These are phyloP conservation scores for Xylaria sp. DNA, from an alignment of 2,329 filamentous ascomycete genomes.

Conservation along the genomic window DNA sequence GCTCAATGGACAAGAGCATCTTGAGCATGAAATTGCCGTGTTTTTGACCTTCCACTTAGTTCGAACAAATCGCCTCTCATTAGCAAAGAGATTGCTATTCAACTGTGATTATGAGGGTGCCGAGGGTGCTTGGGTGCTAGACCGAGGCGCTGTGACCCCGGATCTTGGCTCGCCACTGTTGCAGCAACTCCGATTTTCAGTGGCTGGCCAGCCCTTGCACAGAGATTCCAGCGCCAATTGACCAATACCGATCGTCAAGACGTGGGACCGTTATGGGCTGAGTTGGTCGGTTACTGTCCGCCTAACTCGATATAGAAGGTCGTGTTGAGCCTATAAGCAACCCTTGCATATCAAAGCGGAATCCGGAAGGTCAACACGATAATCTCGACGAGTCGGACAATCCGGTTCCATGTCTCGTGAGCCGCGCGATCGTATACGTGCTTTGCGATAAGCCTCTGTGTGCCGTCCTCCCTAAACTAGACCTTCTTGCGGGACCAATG, in stretches of 20 bases:
- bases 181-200: constrained; percentile 14
- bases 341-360: constrained; percentile 26
- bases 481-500: constrained; percentile 18
- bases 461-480: background rate
- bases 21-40: background rate
- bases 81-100: constrained; percentile 9
- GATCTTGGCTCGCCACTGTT: constrained; percentile 33
- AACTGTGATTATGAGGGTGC: constrained; percentile 3
- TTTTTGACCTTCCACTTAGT: constrained; percentile 12
- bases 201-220: constrained; percentile 4
- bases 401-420: constrained; percentile 13
- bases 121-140: constrained; percentile 14
- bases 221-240: constrained; percentile 14
- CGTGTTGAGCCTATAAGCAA: constrained; percentile 18
- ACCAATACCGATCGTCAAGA: constrained; percentile 17
- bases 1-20: background rate
- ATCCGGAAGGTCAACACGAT: constrained; percentile 32
- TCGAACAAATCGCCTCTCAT: background rate
- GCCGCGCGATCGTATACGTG: constrained; percentile 26
- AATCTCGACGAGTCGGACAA: constrained; percentile 20
- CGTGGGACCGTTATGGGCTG: constrained; percentile 16
- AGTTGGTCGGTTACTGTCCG: constrained; percentile 12
- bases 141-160: constrained; percentile 19
- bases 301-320: constrained; percentile 35
- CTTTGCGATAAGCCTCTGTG: constrained; percentile 25